Percentiles rank a stretch among this genome's conserved stretches.
Conservation (phyloP, 441 rosid genomes). For the Theobroma grandiflorum region DNA sequence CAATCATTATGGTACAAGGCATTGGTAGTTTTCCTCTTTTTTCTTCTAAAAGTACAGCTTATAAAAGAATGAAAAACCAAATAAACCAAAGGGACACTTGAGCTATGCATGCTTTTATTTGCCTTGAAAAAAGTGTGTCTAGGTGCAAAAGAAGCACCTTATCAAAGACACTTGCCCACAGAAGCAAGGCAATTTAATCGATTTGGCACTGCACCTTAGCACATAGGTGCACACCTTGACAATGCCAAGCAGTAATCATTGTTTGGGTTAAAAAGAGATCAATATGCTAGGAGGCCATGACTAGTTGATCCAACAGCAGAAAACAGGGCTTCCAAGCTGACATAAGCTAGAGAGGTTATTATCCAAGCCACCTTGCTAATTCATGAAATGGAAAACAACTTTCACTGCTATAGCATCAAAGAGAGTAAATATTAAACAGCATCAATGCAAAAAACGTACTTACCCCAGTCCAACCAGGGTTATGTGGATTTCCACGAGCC, state of each 20-base stretch:
- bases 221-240: background rate
- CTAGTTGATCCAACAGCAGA: background rate
- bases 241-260: background rate
- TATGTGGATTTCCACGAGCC: constrained; percentile 82
- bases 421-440: constrained; percentile 11
- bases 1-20: background rate
- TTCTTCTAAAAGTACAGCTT: background rate
- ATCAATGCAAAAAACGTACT: constrained; percentile 35
- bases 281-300: background rate
- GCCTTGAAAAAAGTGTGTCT: background rate
- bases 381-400: background rate
- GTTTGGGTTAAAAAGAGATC: background rate
- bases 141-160: background rate
- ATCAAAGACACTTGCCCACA: background rate
- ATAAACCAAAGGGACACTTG: background rate
- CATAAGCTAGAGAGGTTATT: background rate
- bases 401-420: background rate
- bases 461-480: constrained; percentile 97
- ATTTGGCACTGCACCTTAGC: constrained; percentile 8
- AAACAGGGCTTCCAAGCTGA: background rate
- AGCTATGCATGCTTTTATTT: background rate
- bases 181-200: background rate
- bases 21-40: background rate
- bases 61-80: background rate
- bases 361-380: background rate